Conservation (phyloP, 306 rosid genomes). For the Trifolium repens region DNA sequence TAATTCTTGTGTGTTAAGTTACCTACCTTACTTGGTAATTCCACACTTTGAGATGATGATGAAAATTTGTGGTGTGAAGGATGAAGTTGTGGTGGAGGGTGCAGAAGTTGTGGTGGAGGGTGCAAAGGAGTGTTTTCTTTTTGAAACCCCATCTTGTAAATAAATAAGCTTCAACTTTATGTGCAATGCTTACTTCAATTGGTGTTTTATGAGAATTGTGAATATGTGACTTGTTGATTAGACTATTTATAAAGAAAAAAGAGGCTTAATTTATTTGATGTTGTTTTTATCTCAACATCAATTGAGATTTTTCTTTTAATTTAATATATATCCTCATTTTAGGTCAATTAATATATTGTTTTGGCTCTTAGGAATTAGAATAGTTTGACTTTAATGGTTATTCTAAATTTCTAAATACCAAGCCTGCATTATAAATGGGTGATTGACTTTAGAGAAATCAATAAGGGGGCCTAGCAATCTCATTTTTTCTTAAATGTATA, state of each 20-base stretch:
- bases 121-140: conserved; percentile 54
- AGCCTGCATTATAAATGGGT: conserved; percentile 36
- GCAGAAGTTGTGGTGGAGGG: conserved; percentile 46
- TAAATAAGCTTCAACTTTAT: conserved; percentile 25
- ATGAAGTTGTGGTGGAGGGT: conserved; percentile 39
- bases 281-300: conserved; percentile 20
- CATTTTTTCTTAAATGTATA: neutral
- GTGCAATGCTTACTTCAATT: neutral
- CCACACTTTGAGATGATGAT: conserved; percentile 54
- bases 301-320: conserved; percentile 30
- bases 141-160: conserved; percentile 34
- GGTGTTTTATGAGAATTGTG: conserved; percentile 25
- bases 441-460: conserved; percentile 31
- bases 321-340: neutral
- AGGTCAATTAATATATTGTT: conserved; percentile 19
- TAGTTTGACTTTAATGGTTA: conserved; percentile 47
- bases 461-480: conserved; percentile 7
- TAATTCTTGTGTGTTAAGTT: conserved; percentile 31
- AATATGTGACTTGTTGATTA: neutral
- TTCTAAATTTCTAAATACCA: neutral
- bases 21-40: conserved; percentile 42
- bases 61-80: neutral
- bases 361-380: conserved; percentile 28
- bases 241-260: conserved; percentile 41
- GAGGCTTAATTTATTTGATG: neutral